Evolutionary conservation across 495 filamentous ascomycete species (phyloP), one percentile per base, ranked within the genome.

Genomic region (Tetracladium setigerum): DNA sequence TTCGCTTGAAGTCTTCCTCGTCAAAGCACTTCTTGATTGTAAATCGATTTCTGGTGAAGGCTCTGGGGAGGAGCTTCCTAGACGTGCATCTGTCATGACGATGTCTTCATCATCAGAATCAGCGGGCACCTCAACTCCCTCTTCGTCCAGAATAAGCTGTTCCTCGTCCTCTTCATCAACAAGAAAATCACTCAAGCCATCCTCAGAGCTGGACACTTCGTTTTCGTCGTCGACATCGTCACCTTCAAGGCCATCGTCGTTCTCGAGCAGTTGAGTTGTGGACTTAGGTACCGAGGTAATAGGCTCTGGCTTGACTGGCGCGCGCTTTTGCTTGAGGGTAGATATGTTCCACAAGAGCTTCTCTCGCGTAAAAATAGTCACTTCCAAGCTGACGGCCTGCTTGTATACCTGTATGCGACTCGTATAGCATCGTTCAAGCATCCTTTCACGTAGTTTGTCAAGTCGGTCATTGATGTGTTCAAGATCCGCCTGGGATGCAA

Each of bases 321-420:
- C 68, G 4, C 44, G 54, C 1, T 69, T 61, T 17, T 65, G 64
- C 45, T 71, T 58, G 16, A 88, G 67, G 1, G 82, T 38, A 3
- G 52, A 55, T 14, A 83, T 65, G 39, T 67, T 70, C 77, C 79
- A 88, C 18, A 56, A 59, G 6, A 67, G 51, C 17, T 76, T 61
- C 58, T 76, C 73, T 9, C 68, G 73, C 30, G 81, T 69, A 22
- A 70, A 73, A n/a, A 95, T 60, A 5, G 69, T 86, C 4, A 58
- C 54, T 37, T 87, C 76, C 60, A 94, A 59, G 35, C 65, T 71
- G n/a, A 58, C 54, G 39, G 76, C 77, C 46, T 74, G 73, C n/a
- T 62, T 62, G 14, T 61, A 52, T 12, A 91, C 51, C 18, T 76
- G 62, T 1, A 52, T 44, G 8, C 58, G 54, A 16, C 67, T 71